Conservation (phyloP, 1,284 basidiomycete species). For the Malassezia equina region DNA sequence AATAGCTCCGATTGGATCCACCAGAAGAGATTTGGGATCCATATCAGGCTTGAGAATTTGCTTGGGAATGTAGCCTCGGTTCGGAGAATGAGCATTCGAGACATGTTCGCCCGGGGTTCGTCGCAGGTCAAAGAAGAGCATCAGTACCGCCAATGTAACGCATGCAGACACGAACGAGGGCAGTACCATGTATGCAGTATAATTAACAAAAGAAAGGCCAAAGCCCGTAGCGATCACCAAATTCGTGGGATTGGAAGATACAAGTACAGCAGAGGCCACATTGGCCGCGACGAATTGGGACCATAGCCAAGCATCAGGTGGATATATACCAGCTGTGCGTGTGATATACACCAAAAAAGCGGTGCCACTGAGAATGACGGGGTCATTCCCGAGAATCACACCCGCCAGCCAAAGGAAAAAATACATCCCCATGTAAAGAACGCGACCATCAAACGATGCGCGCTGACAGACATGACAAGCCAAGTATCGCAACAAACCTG, state of each 20-base stretch:
- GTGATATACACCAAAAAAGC: constrained; percentile 79
- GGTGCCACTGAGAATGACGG: constrained; percentile 56
- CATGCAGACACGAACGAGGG: constrained; percentile 33
- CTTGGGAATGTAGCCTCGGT: constrained; percentile 48
- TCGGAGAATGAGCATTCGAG: constrained; percentile 4
- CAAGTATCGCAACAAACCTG: constrained; percentile 72
- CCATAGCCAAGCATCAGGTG: constrained; percentile 60
- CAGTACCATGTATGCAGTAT: constrained; percentile 43
- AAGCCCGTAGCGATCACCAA: constrained; percentile 47
- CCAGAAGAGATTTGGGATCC: constrained; percentile 51
- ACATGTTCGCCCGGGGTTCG: not conserved
- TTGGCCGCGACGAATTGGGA: constrained; percentile 68
- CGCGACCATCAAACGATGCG: constrained; percentile 47
- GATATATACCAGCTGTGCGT: constrained; percentile 57
- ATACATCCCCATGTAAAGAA: constrained; percentile 69
- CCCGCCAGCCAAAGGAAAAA: constrained; percentile 68
- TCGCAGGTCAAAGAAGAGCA: constrained; percentile 28
- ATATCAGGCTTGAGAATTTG: constrained; percentile 51
- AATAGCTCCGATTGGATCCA: constrained; percentile 53
- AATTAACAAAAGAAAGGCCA: constrained; percentile 36
- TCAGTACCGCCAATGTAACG: constrained; percentile 23
- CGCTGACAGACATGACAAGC: constrained; percentile 65
- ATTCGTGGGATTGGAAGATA: constrained; percentile 50
- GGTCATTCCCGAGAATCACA: constrained; percentile 69
- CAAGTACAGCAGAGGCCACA: constrained; percentile 53